Evolutionary conservation across 176 grass and related monocot genomes (phyloP).

Genomic region (Phoenix roebelenii): DNA sequence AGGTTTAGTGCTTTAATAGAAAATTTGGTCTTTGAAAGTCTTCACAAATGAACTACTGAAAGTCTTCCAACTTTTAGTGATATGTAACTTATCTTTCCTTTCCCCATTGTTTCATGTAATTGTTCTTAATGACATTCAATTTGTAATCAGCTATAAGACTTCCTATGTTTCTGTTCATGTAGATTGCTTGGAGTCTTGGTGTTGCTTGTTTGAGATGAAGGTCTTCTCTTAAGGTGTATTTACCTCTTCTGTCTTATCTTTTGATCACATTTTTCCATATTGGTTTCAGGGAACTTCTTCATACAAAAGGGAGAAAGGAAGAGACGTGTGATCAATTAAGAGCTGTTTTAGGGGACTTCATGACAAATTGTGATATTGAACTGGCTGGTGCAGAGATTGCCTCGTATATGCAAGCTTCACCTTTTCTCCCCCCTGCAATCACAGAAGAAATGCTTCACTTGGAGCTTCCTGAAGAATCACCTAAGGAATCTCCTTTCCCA

Average conservation of each 20-base stretch:
- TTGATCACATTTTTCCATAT: neutral
- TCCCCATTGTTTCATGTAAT: too few species aligned
- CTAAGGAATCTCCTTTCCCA: neutral
- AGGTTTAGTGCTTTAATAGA: too few species aligned
- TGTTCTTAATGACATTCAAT: too few species aligned
- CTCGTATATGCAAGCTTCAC: conserved; percentile 2
- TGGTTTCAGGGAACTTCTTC: conserved; percentile 9
- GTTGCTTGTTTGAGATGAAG: too few species aligned
- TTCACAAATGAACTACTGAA: too few species aligned
- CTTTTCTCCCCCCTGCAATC: conserved; percentile 9
- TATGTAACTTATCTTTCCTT: too few species aligned
- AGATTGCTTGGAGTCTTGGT: too few species aligned
- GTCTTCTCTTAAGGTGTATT: too few species aligned
- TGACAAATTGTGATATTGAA: conserved; percentile 10
- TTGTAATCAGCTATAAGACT: too few species aligned
- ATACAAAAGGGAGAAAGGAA: conserved; percentile 8
- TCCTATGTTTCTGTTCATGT: too few species aligned
- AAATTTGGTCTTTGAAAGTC: too few species aligned
- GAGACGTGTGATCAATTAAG: conserved; percentile 6
- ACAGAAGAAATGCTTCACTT: neutral
- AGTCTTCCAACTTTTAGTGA: too few species aligned
- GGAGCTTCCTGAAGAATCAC: neutral
- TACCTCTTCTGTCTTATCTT: neutral
- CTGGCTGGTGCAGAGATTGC: conserved; percentile 1
- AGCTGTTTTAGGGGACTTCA: conserved; percentile 8